A percentile compares a stretch with the other conserved stretches of the same genome.
Conservation (phyloP, 106 monocot genomes). For the Dioscorea dumetorum region DNA sequence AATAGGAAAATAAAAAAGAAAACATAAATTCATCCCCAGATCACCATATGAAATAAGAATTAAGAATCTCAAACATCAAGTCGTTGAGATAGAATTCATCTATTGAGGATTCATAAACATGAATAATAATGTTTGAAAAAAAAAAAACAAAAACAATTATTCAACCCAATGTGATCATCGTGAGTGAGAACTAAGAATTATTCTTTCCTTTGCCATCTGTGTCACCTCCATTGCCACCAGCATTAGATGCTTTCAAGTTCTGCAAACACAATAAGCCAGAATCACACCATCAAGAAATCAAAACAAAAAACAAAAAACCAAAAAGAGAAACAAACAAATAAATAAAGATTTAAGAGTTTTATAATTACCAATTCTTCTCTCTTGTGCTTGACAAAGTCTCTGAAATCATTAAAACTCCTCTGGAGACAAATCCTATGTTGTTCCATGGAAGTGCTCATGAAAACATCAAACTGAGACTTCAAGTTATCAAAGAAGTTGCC, state of each 20-base stretch:
- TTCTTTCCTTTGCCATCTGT: background rate
- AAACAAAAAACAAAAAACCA: too few species aligned
- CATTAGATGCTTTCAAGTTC: background rate
- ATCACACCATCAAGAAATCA: background rate
- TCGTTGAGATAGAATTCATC: background rate
- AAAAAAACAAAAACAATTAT: too few species aligned
- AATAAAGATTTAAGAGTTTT: background rate
- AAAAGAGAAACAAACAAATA: background rate
- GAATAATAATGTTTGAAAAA: too few species aligned
- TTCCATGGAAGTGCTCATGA: conserved; percentile 4
- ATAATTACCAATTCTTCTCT: background rate
- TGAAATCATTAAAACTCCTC: background rate
- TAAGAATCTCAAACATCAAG: too few species aligned
- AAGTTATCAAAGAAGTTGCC: background rate
- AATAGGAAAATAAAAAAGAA: too few species aligned
- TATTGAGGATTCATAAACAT: too few species aligned
- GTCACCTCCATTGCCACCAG: background rate
- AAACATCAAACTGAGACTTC: conserved; percentile 1
- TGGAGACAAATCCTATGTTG: conserved; percentile 15
- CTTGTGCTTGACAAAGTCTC: background rate
- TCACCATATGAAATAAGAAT: too few species aligned
- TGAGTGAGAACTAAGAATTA: background rate
- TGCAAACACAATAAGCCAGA: background rate
- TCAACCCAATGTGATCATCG: too few species aligned
- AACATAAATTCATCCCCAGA: too few species aligned